Evolutionary conservation across 1,284 basidiomycete species (phyloP).

Genomic region (Cryptococcus sp.): DNA sequence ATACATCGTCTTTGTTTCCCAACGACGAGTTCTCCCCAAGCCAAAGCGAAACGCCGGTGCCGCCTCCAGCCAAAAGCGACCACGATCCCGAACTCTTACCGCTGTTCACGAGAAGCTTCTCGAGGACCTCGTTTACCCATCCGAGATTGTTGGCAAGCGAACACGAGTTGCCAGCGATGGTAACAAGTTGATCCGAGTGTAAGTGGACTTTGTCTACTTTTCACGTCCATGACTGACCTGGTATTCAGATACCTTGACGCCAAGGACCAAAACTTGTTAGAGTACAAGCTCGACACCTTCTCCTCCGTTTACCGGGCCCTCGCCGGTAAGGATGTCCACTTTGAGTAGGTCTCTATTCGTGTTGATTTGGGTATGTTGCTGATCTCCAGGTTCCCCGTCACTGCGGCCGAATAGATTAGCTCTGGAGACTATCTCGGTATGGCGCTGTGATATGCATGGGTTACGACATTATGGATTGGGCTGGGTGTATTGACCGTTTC

Average conservation of each 20-base stretch:
- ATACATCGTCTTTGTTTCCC: slow-evolving; percentile 97
- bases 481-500: no score
- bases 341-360: slow-evolving; percentile 36
- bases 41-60: slow-evolving; percentile 88
- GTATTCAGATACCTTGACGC: slow-evolving; percentile 81
- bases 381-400: slow-evolving; percentile 39
- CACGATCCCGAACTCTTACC: slow-evolving; percentile 93
- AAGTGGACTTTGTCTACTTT: slow-evolving; percentile 46
- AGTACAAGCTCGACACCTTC: slow-evolving; percentile 78
- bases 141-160: slow-evolving; percentile 98
- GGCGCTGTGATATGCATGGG: slow-evolving; percentile 33
- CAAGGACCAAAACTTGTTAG: slow-evolving; percentile 96
- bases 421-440: slow-evolving; percentile 13
- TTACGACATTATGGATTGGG: slow-evolving; percentile 4
- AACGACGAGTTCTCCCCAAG: slow-evolving; percentile 97
- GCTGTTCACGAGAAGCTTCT: slow-evolving; percentile 97
- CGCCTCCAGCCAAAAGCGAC: slow-evolving; percentile 79
- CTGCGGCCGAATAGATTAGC: slow-evolving; percentile 34
- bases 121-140: slow-evolving; percentile 98
- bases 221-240: no score
- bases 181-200: slow-evolving; percentile 92
- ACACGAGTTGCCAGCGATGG: slow-evolving; percentile 87
- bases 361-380: background rate
- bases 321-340: slow-evolving; percentile 49
- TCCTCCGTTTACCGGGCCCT: slow-evolving; percentile 48